Evolutionary conservation across 2,329 filamentous ascomycete genomes (phyloP), one percentile per base, ranked within the genome.

Genomic region (Colletotrichum sp.): DNA sequence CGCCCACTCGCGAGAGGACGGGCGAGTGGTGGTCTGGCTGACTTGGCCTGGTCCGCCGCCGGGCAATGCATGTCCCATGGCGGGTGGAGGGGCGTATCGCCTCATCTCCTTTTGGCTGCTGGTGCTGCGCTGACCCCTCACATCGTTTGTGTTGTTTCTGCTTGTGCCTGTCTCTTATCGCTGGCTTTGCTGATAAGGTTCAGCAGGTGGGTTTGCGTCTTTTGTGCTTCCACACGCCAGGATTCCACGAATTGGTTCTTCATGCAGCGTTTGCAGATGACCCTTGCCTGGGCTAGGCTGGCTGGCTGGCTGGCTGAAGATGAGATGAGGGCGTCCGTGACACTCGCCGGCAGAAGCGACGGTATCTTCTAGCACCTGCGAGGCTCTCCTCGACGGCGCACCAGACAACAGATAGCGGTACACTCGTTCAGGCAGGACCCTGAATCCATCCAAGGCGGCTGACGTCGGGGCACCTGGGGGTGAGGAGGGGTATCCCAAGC

Each of bases 251-350:
- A 31, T 63, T 66, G 55, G 13, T 63, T 36, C 68, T 73, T 71
- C 57, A 73, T 73, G 71, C 71, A 47, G 27, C 29, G 67, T 66
- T 67, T 71, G 55, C 71, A 66, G 61, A 62, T 66, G 55, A 59
- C 71, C 61, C 61, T 31, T 6, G 12, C 38, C 57, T 51, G n/a
- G n/a, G 18, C 15, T 33, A 2, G 31, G 31, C 38, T 47, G 51
- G 51, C 54, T 24, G 38, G 12, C 2, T 33, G 34, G n/a, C 34
- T 36, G 12, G 58, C 31, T 18, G 31, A 27, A 29, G 57, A 54
- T 43, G 31, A 62, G 54, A 57, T 33, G 54, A 55, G 36, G 63
- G 38, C 47, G 38, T 59, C 24, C n/a, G 27, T 63, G 43, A 21
- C 43, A 51, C 43, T 51, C 43, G 43, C 43, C 12, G 0, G 0